Evolutionary conservation across 2,329 filamentous ascomycete genomes (phyloP).

Genomic region (Hypocreales sp.): DNA sequence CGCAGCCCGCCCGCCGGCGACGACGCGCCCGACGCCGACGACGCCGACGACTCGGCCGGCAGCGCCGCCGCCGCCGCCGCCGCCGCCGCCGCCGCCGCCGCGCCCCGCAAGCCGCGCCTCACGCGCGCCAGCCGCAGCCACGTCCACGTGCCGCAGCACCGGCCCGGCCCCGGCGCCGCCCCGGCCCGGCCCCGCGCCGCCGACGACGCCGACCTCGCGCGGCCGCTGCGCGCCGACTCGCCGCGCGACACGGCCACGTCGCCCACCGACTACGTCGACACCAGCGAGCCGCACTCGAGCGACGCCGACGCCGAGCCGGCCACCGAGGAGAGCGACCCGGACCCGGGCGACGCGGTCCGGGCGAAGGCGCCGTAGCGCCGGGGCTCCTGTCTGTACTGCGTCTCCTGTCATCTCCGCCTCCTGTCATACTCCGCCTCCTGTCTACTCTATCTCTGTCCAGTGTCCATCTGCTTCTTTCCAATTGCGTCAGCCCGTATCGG

Average conservation of each 20-base stretch:
- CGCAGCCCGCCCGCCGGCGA: conserved; percentile 31
- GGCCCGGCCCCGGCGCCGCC: no score
- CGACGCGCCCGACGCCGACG: conserved; percentile 26
- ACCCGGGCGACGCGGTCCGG: conserved; percentile 15
- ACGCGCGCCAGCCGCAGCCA: conserved; percentile 25
- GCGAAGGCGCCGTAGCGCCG: no score
- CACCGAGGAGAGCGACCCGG: conserved; percentile 18
- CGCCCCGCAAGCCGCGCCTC: conserved; percentile 22
- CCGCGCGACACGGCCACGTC: conserved; percentile 7
- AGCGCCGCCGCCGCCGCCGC: no score
- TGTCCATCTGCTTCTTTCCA: no score
- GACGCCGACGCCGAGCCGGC: conserved; percentile 14
- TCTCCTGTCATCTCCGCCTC: no score
- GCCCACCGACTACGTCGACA: conserved; percentile 14
- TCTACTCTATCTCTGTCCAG: no score
- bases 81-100: conserved; percentile 11
- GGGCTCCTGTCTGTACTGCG: no score
- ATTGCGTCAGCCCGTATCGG: no score
- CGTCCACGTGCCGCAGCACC: conserved; percentile 14
- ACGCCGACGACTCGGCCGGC: no score
- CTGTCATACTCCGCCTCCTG: no score
- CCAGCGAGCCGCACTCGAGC: conserved; percentile 17
- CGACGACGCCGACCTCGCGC: conserved; percentile 2
- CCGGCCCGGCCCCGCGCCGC: no score
- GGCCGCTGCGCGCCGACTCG: conserved; percentile 2